phyloP scores from a whole-genome alignment of 2,329 filamentous ascomycete genomes.

The Pseudopyricularia cyperi region DNA sequence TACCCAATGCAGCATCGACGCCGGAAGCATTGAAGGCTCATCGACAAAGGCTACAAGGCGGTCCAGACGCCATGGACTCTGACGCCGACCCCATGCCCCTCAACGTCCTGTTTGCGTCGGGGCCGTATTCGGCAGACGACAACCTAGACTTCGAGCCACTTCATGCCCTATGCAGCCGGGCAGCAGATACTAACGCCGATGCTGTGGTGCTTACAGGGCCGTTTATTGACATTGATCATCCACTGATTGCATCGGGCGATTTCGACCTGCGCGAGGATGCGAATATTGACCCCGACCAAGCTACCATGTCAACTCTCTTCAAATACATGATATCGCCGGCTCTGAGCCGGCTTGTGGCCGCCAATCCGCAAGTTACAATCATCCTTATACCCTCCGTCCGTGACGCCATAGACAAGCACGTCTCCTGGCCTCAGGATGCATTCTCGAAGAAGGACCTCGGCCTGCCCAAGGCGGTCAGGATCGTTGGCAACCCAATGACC shows the following conservation, averaged over 20 bases:
- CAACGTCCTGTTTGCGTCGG: slow-evolving; percentile 64
- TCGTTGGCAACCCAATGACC: slow-evolving; percentile 85
- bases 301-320: slow-evolving; percentile 74
- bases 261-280: slow-evolving; percentile 61
- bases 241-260: slow-evolving; percentile 68
- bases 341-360: slow-evolving; percentile 54
- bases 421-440: slow-evolving; percentile 62
- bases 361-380: slow-evolving; percentile 67
- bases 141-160: slow-evolving; percentile 85
- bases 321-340: slow-evolving; percentile 63
- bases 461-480: slow-evolving; percentile 60
- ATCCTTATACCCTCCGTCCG: slow-evolving; percentile 74
- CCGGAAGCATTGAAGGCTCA: slow-evolving; percentile 52
- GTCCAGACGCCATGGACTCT: slow-evolving; percentile 48
- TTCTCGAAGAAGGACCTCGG: slow-evolving; percentile 61
- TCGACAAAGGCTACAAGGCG: slow-evolving; percentile 54
- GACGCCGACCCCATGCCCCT: slow-evolving; percentile 52
- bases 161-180: slow-evolving; percentile 66
- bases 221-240: slow-evolving; percentile 86
- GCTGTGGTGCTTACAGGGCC: slow-evolving; percentile 70
- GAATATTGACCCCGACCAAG: slow-evolving; percentile 59
- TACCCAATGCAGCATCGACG: slow-evolving; percentile 61
- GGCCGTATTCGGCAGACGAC: slow-evolving; percentile 85
- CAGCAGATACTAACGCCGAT: slow-evolving; percentile 63
- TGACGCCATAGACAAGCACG: slow-evolving; percentile 68